Evolutionary conservation across 1,139 yeast genomes (phyloP).

Genomic region (Debaryomyces sp.): DNA sequence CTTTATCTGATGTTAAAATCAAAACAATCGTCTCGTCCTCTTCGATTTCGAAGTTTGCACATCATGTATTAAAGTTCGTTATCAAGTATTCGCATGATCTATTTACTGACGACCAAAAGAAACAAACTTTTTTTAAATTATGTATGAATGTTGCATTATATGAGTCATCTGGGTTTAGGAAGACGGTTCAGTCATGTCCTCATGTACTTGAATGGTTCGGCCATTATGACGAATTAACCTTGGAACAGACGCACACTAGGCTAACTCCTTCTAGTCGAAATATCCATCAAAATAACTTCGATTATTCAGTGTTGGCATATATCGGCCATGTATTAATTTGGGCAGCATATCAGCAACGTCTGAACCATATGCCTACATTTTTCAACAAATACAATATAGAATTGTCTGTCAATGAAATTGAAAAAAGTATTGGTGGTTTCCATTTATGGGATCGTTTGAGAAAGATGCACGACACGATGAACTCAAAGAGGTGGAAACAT

Average conservation of each 20-base stretch:
- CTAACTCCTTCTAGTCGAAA: conserved; percentile 39
- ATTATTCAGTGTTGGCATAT: conserved; percentile 42
- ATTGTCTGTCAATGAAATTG: conserved; percentile 22
- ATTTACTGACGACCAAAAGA: conserved; percentile 29
- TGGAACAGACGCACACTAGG: conserved; percentile 37
- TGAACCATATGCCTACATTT: conserved; percentile 19
- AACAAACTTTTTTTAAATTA: conserved; percentile 30
- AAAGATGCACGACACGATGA: conserved; percentile 37
- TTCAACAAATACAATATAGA: conserved; percentile 24
- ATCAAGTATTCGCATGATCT: conserved; percentile 29
- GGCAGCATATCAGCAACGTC: conserved; percentile 34
- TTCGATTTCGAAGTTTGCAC: conserved; percentile 34
- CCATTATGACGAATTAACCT: conserved; percentile 36
- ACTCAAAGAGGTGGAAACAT: conserved; percentile 51
- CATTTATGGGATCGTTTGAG: conserved; percentile 49
- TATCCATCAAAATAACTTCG: conserved; percentile 41
- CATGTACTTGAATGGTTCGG: conserved; percentile 35
- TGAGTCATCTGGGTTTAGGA: conserved; percentile 42
- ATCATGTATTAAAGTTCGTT: conserved; percentile 31
- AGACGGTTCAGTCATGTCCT: conserved; percentile 28
- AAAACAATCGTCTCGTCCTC: conserved; percentile 40
- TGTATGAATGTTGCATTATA: conserved; percentile 43
- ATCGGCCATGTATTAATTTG: conserved; percentile 47
- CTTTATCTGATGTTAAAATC: conserved; percentile 41
- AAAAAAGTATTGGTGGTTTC: conserved; percentile 41